Evolutionary conservation across 139 green algal genomes (phyloP).

Genomic region (Picochlorum sp.): DNA sequence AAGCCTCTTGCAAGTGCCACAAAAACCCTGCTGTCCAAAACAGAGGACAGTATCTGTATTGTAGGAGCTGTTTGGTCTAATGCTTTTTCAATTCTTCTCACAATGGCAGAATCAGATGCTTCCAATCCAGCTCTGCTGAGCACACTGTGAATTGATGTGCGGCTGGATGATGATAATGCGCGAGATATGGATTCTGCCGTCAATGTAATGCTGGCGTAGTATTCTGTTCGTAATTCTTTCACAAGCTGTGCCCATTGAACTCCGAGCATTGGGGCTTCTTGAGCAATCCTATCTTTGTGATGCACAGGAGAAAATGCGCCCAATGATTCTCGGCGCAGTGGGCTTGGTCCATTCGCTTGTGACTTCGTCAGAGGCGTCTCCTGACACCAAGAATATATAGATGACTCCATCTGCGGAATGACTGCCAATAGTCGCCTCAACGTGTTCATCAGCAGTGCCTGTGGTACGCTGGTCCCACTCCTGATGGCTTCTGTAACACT

Average conservation of each 20-base stretch:
- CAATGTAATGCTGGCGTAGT: constrained; percentile 40
- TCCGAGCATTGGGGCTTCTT: constrained; percentile 36
- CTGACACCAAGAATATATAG: constrained; percentile 31
- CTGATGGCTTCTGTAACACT: constrained; percentile 4
- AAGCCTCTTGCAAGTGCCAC: constrained; percentile 43
- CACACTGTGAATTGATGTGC: constrained; percentile 19
- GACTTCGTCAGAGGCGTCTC: constrained; percentile 3
- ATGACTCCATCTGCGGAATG: constrained; percentile 38
- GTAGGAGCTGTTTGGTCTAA: constrained; percentile 37
- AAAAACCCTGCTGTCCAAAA: constrained; percentile 43
- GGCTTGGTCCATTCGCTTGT: constrained; percentile 6
- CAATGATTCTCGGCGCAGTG: neutral
- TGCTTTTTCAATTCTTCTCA: constrained; percentile 15
- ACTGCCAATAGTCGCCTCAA: constrained; percentile 41
- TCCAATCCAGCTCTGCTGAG: constrained; percentile 33
- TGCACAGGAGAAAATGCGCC: neutral
- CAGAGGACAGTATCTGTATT: constrained; percentile 28
- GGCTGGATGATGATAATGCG: constrained; percentile 17
- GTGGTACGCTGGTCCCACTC: constrained; percentile 24
- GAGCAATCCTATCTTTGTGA: constrained; percentile 6
- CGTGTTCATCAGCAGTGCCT: constrained; percentile 50
- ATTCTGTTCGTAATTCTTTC: constrained; percentile 51
- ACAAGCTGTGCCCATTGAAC: constrained; percentile 53
- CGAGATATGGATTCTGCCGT: constrained; percentile 32
- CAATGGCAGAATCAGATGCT: constrained; percentile 6